phyloP scores from a whole-genome alignment of 1,139 yeast species.

The Saccharomycopsis hybrid region DNA sequence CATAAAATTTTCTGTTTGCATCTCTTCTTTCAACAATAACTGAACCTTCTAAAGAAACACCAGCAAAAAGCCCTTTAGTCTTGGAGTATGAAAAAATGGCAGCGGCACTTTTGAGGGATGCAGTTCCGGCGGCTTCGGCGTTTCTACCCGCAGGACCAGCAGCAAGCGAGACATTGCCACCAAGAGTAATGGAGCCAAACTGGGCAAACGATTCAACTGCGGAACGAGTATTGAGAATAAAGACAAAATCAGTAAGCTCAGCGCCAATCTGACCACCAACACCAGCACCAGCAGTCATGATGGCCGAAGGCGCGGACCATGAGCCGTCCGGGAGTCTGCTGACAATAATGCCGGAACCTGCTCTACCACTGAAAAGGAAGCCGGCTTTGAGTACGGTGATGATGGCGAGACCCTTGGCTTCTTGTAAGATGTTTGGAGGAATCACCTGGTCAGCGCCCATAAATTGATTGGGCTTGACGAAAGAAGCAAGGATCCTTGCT shows the following conservation, averaged over 20 bases:
- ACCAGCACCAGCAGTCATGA: constrained; percentile 96
- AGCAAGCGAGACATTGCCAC: constrained; percentile 94
- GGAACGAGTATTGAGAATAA: constrained; percentile 74
- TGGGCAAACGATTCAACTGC: constrained; percentile 96
- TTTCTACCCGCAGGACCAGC: constrained; percentile 98
- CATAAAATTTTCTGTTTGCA: constrained; percentile 92
- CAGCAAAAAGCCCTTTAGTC: constrained; percentile 95
- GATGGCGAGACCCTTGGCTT: constrained; percentile 89
- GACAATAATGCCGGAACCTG: constrained; percentile 94
- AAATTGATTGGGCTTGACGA: constrained; percentile 91
- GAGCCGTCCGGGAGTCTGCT: constrained; percentile 90
- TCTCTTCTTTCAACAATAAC: constrained; percentile 93
- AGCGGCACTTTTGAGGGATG: constrained; percentile 79
- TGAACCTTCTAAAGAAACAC: constrained; percentile 94
- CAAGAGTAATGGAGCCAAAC: constrained; percentile 87
- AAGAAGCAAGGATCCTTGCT: constrained; percentile 86
- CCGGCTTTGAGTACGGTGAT: constrained; percentile 95
- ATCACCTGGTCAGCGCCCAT: constrained; percentile 85
- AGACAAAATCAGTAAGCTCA: constrained; percentile 93
- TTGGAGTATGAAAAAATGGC: constrained; percentile 92
- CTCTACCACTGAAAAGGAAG: constrained; percentile 90
- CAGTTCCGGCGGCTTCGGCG: constrained; percentile 97
- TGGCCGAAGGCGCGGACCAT: constrained; percentile 99
- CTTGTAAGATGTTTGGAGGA: constrained; percentile 80
- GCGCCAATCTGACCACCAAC: constrained; percentile 98